A percentile compares a stretch with the other conserved stretches of the same genome.
Evolutionary conservation across 257 asterid species (phyloP).

Genomic region (Voacanga thouarsii): DNA sequence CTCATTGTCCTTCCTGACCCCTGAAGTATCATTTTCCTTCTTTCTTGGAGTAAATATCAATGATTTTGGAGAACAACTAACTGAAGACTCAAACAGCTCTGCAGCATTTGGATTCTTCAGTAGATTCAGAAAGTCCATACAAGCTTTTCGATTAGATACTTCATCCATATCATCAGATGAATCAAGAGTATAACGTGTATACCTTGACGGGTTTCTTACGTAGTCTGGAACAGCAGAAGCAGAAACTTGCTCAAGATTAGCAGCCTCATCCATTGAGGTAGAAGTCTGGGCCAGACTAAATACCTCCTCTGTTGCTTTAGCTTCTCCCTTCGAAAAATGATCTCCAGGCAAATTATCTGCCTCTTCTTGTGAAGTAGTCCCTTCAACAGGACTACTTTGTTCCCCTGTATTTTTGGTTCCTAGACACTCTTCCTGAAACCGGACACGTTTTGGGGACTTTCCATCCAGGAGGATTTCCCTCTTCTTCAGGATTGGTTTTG

Average conservation of each 20-base stretch:
- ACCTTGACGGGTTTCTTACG: conserved; percentile 74
- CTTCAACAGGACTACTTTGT: neutral
- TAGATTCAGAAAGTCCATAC: conserved; percentile 42
- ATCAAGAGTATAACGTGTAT: conserved; percentile 60
- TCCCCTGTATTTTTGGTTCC: neutral
- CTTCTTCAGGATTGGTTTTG: conserved; percentile 63
- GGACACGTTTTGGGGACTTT: conserved; percentile 63
- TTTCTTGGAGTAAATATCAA: conserved; percentile 55
- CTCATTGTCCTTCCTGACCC: conserved; percentile 27
- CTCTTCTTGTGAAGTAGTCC: conserved; percentile 2
- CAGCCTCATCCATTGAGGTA: neutral
- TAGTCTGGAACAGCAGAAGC: conserved; percentile 54
- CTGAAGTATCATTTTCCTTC: conserved; percentile 29
- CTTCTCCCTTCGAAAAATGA: conserved; percentile 6
- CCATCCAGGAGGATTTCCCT: conserved; percentile 35
- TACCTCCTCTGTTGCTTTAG: conserved; percentile 20
- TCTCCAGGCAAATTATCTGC: neutral
- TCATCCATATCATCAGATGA: conserved; percentile 58
- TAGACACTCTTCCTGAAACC: conserved; percentile 28
- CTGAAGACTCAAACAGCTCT: conserved; percentile 22
- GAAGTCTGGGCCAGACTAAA: conserved; percentile 26
- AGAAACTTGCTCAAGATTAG: neutral
- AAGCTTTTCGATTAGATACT: conserved; percentile 57
- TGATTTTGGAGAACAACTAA: conserved; percentile 34
- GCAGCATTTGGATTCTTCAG: conserved; percentile 37